These are phyloP conservation scores for Tilletia horrida DNA, from an alignment of 1,284 basidiomycete genomes.

Conservation along the genomic window DNA sequence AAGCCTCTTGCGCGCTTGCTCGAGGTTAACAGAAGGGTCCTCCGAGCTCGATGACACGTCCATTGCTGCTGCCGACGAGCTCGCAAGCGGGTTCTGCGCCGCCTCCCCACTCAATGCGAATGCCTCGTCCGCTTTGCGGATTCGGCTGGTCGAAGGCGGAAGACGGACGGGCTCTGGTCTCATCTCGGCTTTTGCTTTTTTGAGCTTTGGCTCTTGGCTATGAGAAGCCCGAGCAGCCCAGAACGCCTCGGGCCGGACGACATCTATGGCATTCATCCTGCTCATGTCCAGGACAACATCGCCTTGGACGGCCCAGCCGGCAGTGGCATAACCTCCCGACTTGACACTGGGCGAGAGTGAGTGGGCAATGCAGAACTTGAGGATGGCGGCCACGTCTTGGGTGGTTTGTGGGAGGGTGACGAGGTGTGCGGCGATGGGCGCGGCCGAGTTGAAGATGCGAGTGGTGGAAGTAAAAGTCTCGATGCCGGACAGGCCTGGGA, in stretches of 20 bases:
- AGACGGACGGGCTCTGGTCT: neutral
- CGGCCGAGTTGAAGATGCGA: constrained; percentile 12
- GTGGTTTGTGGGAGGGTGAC: neutral
- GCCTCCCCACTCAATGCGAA: neutral
- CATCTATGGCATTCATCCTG: constrained; percentile 64
- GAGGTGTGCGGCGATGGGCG: constrained; percentile 6
- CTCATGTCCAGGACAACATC: constrained; percentile 76
- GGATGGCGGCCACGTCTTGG: constrained; percentile 18
- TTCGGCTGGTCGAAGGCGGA: constrained; percentile 14
- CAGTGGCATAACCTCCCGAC: constrained; percentile 81
- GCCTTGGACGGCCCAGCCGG: constrained; percentile 79
- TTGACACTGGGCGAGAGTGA: constrained; percentile 74
- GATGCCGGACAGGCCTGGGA: no score
- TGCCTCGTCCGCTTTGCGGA: constrained; percentile 24
- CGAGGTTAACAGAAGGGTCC: neutral
- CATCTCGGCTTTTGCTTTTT: neutral
- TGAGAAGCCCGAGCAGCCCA: neutral
- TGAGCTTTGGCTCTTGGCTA: no score
- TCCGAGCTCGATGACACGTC: neutral
- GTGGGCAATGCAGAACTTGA: constrained; percentile 65
- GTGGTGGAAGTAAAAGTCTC: neutral
- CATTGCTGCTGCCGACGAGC: neutral
- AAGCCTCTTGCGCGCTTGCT: neutral
- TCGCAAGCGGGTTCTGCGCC: neutral
- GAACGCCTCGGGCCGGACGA: constrained; percentile 62